Percentiles rank a stretch among this genome's conserved stretches.
Evolutionary conservation across 345 rosid species (phyloP).

Genomic region (Gossypium turneri): DNA sequence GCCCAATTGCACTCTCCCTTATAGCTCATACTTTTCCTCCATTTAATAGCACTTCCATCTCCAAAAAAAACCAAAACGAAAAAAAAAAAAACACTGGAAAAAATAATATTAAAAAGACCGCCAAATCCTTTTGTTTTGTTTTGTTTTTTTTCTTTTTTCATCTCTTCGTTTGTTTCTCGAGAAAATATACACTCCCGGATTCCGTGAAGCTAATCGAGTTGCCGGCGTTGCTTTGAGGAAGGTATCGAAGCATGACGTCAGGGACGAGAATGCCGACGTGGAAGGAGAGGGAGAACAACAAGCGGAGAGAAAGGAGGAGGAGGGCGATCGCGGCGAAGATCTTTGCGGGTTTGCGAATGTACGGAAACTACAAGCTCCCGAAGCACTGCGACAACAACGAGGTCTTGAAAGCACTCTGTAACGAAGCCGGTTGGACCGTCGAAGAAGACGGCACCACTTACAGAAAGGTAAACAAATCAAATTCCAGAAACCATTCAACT

Average conservation of each 20-base stretch:
- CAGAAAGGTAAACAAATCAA: constrained; percentile 51
- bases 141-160: neutral
- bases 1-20: constrained; percentile 22
- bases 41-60: constrained; percentile 21
- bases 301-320: constrained; percentile 80
- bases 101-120: constrained; percentile 13
- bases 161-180: constrained; percentile 21
- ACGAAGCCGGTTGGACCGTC: constrained; percentile 95
- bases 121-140: neutral
- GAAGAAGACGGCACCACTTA: constrained; percentile 98
- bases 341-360: constrained; percentile 78
- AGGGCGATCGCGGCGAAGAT: constrained; percentile 97
- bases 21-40: constrained; percentile 22
- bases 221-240: neutral
- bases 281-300: constrained; percentile 99
- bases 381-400: constrained; percentile 99
- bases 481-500: neutral
- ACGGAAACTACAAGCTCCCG: constrained; percentile 88
- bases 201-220: neutral
- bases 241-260: constrained; percentile 51
- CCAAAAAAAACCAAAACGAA: neutral
- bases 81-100: neutral
- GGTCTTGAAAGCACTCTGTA: constrained; percentile 90
- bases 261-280: constrained; percentile 94
- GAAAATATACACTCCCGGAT: constrained; percentile 8